These are phyloP conservation scores for Barnettozyma hawaiiensis DNA, from an alignment of 1,139 yeast species.

Conservation along the genomic window DNA sequence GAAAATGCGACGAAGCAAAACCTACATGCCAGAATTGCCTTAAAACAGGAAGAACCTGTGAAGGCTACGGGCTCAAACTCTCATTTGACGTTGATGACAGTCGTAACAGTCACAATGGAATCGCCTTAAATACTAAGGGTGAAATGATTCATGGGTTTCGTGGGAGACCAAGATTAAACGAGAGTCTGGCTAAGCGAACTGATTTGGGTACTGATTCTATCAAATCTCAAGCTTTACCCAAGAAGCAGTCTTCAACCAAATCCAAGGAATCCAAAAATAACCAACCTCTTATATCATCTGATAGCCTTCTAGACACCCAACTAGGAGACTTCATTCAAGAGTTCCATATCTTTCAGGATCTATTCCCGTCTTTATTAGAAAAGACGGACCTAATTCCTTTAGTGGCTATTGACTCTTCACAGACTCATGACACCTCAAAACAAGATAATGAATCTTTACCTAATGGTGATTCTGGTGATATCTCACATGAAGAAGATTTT, in stretches of 20 bases:
- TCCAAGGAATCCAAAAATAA: neutral
- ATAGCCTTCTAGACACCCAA: constrained; percentile 1
- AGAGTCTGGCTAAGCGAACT: constrained; percentile 24
- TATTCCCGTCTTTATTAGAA: constrained; percentile 20
- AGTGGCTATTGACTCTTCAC: constrained; percentile 6
- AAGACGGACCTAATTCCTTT: constrained; percentile 18
- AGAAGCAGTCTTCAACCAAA: neutral
- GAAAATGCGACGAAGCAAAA: constrained; percentile 47
- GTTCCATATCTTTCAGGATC: constrained; percentile 24
- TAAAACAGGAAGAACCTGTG: constrained; percentile 39
- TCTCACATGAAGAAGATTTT: neutral
- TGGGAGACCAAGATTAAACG: constrained; percentile 31
- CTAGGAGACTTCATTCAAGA: constrained; percentile 17
- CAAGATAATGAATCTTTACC: neutral
- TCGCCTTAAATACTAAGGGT: constrained; percentile 26
- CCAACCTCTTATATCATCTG: neutral
- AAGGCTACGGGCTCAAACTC: constrained; percentile 43
- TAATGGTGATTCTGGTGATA: neutral
- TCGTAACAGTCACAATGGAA: constrained; percentile 20
- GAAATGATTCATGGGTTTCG: constrained; percentile 32
- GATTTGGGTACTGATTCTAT: neutral
- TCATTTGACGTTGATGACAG: constrained; percentile 45
- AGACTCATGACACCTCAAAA: neutral
- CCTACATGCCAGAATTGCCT: constrained; percentile 43
- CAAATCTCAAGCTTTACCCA: neutral